Evolutionary conservation across 2,329 filamentous ascomycete species (phyloP).

Genomic region (Alternaria brassicae): DNA sequence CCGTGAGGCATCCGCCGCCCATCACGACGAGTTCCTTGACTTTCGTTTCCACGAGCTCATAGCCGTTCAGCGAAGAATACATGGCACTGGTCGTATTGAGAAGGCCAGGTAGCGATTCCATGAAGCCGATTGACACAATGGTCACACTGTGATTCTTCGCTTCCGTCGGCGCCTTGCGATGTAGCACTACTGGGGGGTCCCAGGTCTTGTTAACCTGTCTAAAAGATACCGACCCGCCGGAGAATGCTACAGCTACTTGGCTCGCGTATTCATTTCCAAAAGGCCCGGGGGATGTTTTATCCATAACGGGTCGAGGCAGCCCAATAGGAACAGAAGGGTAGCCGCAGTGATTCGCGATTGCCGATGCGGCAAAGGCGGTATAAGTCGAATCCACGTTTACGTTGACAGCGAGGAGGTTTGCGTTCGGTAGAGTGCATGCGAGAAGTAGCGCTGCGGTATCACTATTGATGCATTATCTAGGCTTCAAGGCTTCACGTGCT

Average conservation of each 20-base stretch:
- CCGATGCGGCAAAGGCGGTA: conserved; percentile 49
- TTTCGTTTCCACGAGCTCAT: conserved; percentile 54
- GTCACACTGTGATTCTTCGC: conserved; percentile 54
- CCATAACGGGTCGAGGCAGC: conserved; percentile 50
- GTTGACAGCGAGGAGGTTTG: conserved; percentile 11
- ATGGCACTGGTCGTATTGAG: conserved; percentile 55
- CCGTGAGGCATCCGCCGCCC: conserved; percentile 59
- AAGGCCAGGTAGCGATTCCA: conserved; percentile 58
- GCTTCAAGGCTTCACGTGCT: not conserved
- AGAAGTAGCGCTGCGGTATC: conserved; percentile 10
- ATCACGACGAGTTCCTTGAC: conserved; percentile 61
- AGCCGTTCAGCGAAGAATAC: conserved; percentile 51
- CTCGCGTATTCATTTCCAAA: conserved; percentile 55
- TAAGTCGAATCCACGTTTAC: conserved; percentile 35
- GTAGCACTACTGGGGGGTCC: conserved; percentile 54
- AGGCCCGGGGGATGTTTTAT: conserved; percentile 56
- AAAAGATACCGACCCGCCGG: conserved; percentile 49
- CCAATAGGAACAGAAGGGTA: conserved; percentile 50
- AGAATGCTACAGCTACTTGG: conserved; percentile 56
- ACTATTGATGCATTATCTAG: not conserved
- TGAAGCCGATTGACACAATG: conserved; percentile 56
- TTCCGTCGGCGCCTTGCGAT: conserved; percentile 54
- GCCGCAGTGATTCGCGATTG: conserved; percentile 54
- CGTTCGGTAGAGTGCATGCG: conserved; percentile 9
- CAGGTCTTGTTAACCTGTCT: conserved; percentile 43